Evolutionary conservation across 78 protist genomes (phyloP), one percentile per base, ranked within the genome.

Genomic region (Dictyostelium citrinum): DNA sequence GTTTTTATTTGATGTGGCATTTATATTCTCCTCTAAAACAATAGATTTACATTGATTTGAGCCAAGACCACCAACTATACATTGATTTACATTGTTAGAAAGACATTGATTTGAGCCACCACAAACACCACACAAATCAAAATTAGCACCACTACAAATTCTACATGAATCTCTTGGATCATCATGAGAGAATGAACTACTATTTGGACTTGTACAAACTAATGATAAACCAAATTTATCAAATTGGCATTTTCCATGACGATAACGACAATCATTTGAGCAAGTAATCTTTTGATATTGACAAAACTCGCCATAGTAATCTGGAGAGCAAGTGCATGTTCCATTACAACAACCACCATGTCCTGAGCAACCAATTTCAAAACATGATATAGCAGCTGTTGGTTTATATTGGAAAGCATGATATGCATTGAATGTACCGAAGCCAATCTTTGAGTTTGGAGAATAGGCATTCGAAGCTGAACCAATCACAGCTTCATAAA

Each of bases 281-380:
- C 93, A 88, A 0, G 8, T 1, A 10, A 88, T 60, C 27, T 49
- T 60, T 17, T 16, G 14, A 35, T 78, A 88, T 49, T 88, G 81
- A 49, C 93, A 88, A 72, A 45, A 78, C 17, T 35, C 33, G 0
- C 93, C 93, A 37, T 88, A 88, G 16, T 39, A 17, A 35, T 78
- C 80, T 1, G 93, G 64, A 61, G 93, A 78, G 7, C 93, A 88
- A n/a, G n/a, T 20, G 14, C 93, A 88, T 45, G 17, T n/a, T 5
- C 72, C 84, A 67, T 51, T 22, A 46, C 86, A 88, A 24, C 91
- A 84, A 11, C 85, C 85, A n/a, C 93, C 93, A 67, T 78, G 86
- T 17, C 93, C 93, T 16, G 85, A 78, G 33, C 93, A 88, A 7
- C 79, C 79, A 4, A 11, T 5, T 1, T 11, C 43, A 2, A 1